Conservation (phyloP, 768 basidiomycete genomes). For the Clitopilus passeckerianus region DNA sequence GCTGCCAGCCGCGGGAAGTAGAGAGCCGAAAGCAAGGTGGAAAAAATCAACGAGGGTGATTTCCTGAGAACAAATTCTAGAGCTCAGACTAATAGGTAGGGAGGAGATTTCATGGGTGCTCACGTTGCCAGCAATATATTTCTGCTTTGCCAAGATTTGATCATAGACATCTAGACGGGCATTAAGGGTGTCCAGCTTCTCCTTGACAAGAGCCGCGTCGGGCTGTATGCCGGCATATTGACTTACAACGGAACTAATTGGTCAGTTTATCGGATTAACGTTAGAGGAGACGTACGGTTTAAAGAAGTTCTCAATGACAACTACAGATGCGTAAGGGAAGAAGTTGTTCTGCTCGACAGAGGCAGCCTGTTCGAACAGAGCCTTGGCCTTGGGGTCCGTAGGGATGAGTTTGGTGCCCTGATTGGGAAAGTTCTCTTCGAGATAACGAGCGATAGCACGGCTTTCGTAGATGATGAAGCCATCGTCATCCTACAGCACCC, state of each 20-base stretch:
- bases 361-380: constrained; percentile 42
- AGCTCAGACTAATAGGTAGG: background rate
- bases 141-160: constrained; percentile 1
- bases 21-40: background rate
- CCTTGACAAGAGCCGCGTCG: background rate
- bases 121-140: constrained; percentile 5
- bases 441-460: constrained; percentile 57
- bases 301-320: constrained; percentile 46
- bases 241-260: too few species aligned
- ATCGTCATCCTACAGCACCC: constrained; percentile 34
- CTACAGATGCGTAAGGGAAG: constrained; percentile 28
- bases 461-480: constrained; percentile 60
- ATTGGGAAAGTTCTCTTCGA: constrained; percentile 46
- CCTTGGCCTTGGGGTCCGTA: constrained; percentile 30
- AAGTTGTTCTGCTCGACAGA: constrained; percentile 52
- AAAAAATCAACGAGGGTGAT: background rate
- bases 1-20: background rate
- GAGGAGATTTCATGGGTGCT: background rate
- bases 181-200: background rate
- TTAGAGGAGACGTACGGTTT: constrained; percentile 32
- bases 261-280: too few species aligned
- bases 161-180: constrained; percentile 3
- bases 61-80: background rate
- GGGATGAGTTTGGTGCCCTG: constrained; percentile 52
- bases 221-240: background rate